Conservation (phyloP, 768 basidiomycete species). For the Crucibulum laeve region DNA sequence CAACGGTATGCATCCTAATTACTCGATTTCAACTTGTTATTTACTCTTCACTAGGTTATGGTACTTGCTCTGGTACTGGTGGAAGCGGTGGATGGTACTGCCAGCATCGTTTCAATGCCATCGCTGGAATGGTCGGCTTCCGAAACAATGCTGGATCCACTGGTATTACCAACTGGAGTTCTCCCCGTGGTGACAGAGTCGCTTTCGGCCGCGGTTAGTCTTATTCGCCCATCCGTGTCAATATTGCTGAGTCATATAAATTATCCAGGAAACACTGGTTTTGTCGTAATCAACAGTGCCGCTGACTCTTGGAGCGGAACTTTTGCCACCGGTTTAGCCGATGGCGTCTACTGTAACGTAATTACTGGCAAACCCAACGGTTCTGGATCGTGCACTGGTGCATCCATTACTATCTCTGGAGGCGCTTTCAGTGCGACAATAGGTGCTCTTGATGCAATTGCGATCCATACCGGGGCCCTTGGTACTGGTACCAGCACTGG, state of each 20-base stretch:
- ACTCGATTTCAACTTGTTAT: not conserved
- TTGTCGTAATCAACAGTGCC: slow-evolving; percentile 65
- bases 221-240: not conserved
- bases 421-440: slow-evolving; percentile 49
- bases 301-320: slow-evolving; percentile 50
- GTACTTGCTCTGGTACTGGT: slow-evolving; percentile 46
- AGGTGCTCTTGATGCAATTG: slow-evolving; percentile 46
- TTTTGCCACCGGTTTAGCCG: slow-evolving; percentile 54
- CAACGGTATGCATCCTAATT: slow-evolving; percentile 27
- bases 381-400: slow-evolving; percentile 43
- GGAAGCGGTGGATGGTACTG: slow-evolving; percentile 63
- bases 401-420: slow-evolving; percentile 41
- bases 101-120: slow-evolving; percentile 57
- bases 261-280: slow-evolving; percentile 46
- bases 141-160: slow-evolving; percentile 52
- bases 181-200: slow-evolving; percentile 53
- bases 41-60: slow-evolving; percentile 25
- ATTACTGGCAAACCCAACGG: slow-evolving; percentile 42
- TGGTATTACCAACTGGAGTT: slow-evolving; percentile 51
- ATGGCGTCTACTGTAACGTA: slow-evolving; percentile 65
- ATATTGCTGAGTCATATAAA: not conserved
- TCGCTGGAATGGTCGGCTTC: slow-evolving; percentile 64
- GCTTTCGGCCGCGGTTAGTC: slow-evolving; percentile 59
- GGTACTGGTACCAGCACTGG: slow-evolving; percentile 26
- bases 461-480: slow-evolving; percentile 45